Evolutionary conservation across 257 asterid genomes (phyloP).

Genomic region (Capsicum rhomboideum): DNA sequence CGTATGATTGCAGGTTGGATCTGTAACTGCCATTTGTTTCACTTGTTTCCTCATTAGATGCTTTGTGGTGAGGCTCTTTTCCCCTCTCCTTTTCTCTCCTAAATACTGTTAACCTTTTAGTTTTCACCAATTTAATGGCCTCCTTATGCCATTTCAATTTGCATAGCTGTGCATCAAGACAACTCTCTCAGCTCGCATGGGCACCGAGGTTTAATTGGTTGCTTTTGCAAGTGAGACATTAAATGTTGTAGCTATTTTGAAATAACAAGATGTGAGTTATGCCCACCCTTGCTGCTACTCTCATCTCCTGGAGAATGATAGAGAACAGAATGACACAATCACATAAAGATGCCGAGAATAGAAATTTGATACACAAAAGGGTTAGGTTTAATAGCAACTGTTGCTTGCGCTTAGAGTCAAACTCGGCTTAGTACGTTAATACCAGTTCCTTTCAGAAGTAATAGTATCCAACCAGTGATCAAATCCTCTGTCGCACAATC

Average conservation of each 20-base stretch:
- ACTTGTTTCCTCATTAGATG: constrained; percentile 81
- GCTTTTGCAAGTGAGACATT: not conserved
- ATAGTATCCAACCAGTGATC: not conserved
- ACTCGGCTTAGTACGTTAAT: not conserved
- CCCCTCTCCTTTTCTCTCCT: not conserved
- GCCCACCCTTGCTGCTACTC: not conserved
- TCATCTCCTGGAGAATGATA: not conserved
- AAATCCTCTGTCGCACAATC: not conserved
- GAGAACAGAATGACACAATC: not conserved
- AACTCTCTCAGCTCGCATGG: not conserved
- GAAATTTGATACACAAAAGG: not conserved
- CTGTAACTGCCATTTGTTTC: constrained; percentile 90
- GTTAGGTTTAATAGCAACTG: not conserved
- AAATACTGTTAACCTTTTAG: not conserved
- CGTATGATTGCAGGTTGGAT: constrained; percentile 63
- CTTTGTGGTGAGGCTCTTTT: constrained; percentile 57
- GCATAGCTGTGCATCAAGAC: not conserved
- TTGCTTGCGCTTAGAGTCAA: not conserved
- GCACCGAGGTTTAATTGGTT: not conserved
- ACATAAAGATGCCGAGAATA: too few species aligned
- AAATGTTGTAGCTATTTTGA: not conserved
- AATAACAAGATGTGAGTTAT: not conserved
- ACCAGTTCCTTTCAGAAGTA: not conserved
- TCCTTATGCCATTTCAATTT: not conserved
- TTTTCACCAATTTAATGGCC: not conserved